phyloP scores from a whole-genome alignment of 805 yeast genomes.

The Wickerhamia fluorescens region DNA sequence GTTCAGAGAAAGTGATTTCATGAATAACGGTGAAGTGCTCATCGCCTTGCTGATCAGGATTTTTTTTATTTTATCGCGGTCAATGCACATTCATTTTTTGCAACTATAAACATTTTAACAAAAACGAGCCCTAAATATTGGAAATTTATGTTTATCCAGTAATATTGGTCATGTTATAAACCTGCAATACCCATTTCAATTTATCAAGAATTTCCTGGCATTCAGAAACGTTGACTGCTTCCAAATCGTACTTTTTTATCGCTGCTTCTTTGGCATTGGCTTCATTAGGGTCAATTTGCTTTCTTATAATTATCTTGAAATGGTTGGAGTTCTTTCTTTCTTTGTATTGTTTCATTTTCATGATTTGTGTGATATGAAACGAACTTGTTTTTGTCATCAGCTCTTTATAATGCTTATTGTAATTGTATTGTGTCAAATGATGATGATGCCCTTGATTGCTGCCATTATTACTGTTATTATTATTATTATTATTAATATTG shows the following conservation, averaged over 20 bases:
- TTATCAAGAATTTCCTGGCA: constrained; percentile 73
- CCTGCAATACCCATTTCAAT: constrained; percentile 49
- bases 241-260: constrained; percentile 75
- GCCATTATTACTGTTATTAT: neutral
- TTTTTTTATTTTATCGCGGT: no score
- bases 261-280: constrained; percentile 41
- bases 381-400: constrained; percentile 78
- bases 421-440: constrained; percentile 32
- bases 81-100: no score
- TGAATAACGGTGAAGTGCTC: no score
- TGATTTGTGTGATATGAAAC: constrained; percentile 74
- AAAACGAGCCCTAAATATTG: no score
- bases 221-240: constrained; percentile 55
- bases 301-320: constrained; percentile 67
- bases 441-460: constrained; percentile 22
- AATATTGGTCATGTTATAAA: constrained; percentile 34
- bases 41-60: no score
- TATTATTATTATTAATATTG: neutral
- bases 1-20: constrained; percentile 13
- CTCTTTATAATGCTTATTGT: constrained; percentile 44
- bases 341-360: constrained; percentile 66
- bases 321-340: constrained; percentile 58
- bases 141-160: no score
- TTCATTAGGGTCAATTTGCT: constrained; percentile 15
- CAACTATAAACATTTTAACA: no score